A percentile compares a stretch with the other conserved stretches of the same genome.
These are phyloP conservation scores for Pseudognaphalium luteoalbum DNA, from an alignment of 129 eudicot species.

Conservation along the genomic window DNA sequence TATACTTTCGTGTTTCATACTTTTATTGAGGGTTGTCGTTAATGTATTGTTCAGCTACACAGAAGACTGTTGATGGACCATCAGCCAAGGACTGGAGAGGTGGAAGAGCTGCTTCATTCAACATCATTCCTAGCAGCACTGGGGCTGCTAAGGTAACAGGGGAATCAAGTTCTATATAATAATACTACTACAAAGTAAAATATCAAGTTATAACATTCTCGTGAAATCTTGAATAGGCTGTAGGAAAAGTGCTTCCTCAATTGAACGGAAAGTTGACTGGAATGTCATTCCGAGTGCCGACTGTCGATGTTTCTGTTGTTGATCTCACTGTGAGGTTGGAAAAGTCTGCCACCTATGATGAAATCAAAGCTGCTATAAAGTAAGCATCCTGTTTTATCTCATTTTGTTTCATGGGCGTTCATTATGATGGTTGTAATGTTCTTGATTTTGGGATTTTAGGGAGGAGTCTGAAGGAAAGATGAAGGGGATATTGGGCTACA, in stretches of 20 bases:
- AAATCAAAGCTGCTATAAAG: conserved; percentile 86
- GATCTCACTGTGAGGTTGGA: conserved; percentile 86
- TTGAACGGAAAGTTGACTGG: conserved; percentile 88
- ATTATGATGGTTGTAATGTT: neutral
- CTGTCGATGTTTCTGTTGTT: conserved; percentile 88
- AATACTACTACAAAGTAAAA: neutral
- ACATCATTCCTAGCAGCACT: conserved; percentile 76
- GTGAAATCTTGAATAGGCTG: conserved; percentile 46
- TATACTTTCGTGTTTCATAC: neutral
- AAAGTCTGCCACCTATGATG: conserved; percentile 68
- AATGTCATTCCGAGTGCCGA: conserved; percentile 85
- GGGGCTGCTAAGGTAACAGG: conserved; percentile 68
- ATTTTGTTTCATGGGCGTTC: neutral
- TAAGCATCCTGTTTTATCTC: conserved; percentile 18
- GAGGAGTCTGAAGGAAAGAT: conserved; percentile 78
- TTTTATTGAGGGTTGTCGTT: neutral
- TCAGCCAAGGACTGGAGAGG: conserved; percentile 78
- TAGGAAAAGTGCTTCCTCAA: conserved; percentile 80
- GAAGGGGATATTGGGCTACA: conserved; percentile 75
- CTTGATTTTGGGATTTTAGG: conserved; percentile 29
- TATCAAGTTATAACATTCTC: neutral
- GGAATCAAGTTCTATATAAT: neutral
- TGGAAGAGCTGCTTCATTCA: conserved; percentile 75
- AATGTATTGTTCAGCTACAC: conserved; percentile 48
- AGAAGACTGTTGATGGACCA: conserved; percentile 74